Conservation (phyloP, 1,139 yeast genomes). For the Geotrichum klebahnii region DNA sequence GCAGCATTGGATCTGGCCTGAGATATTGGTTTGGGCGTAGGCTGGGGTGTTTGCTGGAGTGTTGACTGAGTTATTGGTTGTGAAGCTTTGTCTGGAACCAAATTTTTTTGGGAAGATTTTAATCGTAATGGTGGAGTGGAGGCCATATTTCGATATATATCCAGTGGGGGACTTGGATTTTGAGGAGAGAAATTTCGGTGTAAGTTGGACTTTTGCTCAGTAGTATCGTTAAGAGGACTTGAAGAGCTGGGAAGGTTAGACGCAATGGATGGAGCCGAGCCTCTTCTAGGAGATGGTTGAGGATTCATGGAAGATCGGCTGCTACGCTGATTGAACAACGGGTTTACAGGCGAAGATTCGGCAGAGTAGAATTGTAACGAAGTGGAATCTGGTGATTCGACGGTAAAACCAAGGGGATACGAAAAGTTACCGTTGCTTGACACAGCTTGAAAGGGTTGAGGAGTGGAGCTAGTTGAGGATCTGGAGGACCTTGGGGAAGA, state of each 20-base stretch:
- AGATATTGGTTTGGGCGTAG: not conserved
- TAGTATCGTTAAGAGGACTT: not conserved
- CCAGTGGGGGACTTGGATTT: not conserved
- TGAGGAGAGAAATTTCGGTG: not conserved
- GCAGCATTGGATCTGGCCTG: not conserved
- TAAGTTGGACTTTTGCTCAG: not conserved
- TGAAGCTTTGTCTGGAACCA: not conserved
- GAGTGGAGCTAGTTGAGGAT: constrained; percentile 6
- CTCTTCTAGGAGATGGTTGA: not conserved
- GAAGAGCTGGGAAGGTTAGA: not conserved
- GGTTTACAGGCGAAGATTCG: not conserved
- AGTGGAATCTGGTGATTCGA: constrained; percentile 6
- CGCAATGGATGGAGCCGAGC: constrained; percentile 3
- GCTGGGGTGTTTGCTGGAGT: not conserved
- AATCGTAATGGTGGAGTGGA: constrained; percentile 13
- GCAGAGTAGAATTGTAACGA: constrained; percentile 3
- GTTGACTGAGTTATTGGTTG: too few species aligned
- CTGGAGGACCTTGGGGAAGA: constrained; percentile 9
- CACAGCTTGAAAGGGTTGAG: not conserved
- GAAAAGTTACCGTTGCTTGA: constrained; percentile 2
- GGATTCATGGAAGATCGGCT: not conserved
- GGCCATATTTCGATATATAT: constrained; percentile 1
- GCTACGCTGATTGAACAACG: not conserved
- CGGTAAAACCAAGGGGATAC: constrained; percentile 5
- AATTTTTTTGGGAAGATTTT: constrained; percentile 3